Base-by-base conservation (phyloP, 768 basidiomycete genomes). In the Russula lepida region DNA sequence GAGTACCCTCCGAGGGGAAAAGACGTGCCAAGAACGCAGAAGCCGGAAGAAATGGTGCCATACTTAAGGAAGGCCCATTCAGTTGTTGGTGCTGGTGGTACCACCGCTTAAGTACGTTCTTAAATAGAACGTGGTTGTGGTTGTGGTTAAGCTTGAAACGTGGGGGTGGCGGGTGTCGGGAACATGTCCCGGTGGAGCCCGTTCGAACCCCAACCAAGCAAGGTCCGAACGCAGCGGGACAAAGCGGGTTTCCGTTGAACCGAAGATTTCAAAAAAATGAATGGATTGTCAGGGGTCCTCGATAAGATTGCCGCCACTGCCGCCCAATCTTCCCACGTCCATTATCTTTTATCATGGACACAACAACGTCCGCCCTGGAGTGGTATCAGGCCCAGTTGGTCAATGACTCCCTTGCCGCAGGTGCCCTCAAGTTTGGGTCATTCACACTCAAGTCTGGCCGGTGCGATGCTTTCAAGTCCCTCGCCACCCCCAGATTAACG, bases 361-460 rank as follows among this genome's bases (percentile, higher is more conserved):
- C 46, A 5, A 23, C 54, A 4, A 44, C 44, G 33, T 69, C 67
- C 19, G 46, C 70, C 17, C 71, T 86, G 4, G 71, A 79, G 48
- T 56, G 69, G 8, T 84, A 85, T 69, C 85, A 88, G 68, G 74
- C 74, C 0, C 81, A 85, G 58, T 78, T 92, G 55, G 89, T 92
- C 62, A 75, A 82, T 61, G 80, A 84, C 68, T 76, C 86, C 3
- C 83, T 89, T 78, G 71, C 78, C 6, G 81, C 82, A 12, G 84
- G 84, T 33, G 90, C 90, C 1, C 83, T 93, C 61, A 89, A 87
- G 70, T 98, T 98, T 69, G 97, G 95, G 35, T 79, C 84, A 1
- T 99, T 97, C 72, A 90, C 86, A 1, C 81, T 98, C 59, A 99
- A 98, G 81, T 94, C 92, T 35, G 97, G 95, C 65, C 84, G 94